Evolutionary conservation across 2,329 filamentous ascomycete genomes (phyloP).

Genomic region (Penicillium thymicola): DNA sequence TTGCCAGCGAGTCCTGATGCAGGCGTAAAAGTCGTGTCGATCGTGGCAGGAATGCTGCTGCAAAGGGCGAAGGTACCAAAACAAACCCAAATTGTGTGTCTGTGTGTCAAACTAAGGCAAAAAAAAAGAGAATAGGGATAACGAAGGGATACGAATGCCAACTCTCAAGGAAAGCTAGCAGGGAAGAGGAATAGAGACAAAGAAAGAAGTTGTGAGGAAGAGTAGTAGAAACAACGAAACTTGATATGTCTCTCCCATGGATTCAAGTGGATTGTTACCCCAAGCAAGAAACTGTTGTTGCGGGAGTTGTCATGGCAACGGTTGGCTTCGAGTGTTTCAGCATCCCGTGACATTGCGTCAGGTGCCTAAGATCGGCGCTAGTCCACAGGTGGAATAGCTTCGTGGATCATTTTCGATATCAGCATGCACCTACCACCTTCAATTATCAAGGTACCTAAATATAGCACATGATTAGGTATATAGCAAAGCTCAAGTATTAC

Average conservation of each 20-base stretch:
- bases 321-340: conserved; percentile 15
- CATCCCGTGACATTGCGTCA: conserved; percentile 16
- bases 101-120: neutral
- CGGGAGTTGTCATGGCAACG: conserved; percentile 37
- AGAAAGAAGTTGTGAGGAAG: conserved; percentile 10
- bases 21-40: conserved; percentile 20
- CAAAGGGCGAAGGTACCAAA: conserved; percentile 15
- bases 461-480: neutral
- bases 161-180: conserved; percentile 10
- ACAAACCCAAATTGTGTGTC: conserved; percentile 11
- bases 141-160: conserved; percentile 20
- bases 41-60: conserved; percentile 24
- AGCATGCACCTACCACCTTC: conserved; percentile 1
- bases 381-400: conserved; percentile 8
- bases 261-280: conserved; percentile 28
- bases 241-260: conserved; percentile 25
- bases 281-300: conserved; percentile 27
- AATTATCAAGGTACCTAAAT: neutral
- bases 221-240: conserved; percentile 17
- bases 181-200: conserved; percentile 7
- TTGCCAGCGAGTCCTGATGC: conserved; percentile 16
- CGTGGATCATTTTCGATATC: conserved; percentile 1
- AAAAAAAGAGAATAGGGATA: conserved; percentile 18
- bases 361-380: conserved; percentile 15
- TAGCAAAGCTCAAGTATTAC: neutral